Conservation (phyloP, 805 yeast species). For the Starmerella ratchasimensis region DNA sequence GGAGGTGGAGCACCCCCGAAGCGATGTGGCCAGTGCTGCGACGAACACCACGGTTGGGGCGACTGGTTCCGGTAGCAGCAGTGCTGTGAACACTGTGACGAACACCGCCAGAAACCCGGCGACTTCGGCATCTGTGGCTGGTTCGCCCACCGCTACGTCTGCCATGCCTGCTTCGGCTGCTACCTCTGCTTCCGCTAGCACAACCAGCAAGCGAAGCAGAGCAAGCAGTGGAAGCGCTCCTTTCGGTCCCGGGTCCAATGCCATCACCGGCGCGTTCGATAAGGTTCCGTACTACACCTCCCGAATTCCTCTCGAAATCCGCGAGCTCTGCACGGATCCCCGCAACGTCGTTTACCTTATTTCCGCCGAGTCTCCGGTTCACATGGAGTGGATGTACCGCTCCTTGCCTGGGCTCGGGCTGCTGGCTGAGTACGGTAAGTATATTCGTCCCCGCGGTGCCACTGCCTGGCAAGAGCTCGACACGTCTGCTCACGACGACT, state of each 20-base stretch:
- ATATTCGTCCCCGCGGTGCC: conserved; percentile 33
- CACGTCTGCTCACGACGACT: conserved; percentile 2
- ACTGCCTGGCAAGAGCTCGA: conserved; percentile 36
- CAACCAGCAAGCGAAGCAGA: no score
- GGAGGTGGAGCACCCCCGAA: conserved; percentile 15
- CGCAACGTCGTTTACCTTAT: conserved; percentile 57
- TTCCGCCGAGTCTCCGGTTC: conserved; percentile 48
- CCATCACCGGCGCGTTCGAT: not conserved
- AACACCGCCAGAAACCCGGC: no score
- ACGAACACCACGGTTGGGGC: conserved; percentile 7
- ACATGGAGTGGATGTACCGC: conserved; percentile 53
- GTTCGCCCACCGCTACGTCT: no score
- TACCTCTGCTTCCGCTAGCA: no score
- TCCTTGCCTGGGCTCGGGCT: conserved; percentile 61
- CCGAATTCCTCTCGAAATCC: conserved; percentile 35
- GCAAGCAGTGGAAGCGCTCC: no score
- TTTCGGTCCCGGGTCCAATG: not conserved
- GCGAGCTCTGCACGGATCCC: conserved; percentile 44
- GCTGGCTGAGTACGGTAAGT: conserved; percentile 85
- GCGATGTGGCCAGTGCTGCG: not conserved
- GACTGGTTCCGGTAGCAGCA: no score
- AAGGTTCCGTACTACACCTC: conserved; percentile 16
- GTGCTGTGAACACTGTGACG: not conserved
- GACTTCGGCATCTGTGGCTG: no score
- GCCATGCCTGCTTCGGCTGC: no score